These are phyloP conservation scores for Prunus salicina DNA, from an alignment of 306 rosid species.

Conservation along the genomic window DNA sequence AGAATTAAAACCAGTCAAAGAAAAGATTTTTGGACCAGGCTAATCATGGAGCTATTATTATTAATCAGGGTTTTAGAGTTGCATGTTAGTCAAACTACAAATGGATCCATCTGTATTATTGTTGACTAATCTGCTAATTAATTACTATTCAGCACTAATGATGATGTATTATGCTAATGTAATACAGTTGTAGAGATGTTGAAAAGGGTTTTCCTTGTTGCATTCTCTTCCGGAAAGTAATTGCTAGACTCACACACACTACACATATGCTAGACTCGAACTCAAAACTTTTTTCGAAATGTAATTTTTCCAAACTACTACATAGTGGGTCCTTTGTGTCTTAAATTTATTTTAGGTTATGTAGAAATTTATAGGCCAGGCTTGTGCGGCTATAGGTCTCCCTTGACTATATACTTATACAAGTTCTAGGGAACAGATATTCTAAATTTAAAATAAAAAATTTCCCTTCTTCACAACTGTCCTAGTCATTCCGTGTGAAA, in stretches of 20 bases:
- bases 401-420: neutral
- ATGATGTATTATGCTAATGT: neutral
- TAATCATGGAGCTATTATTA: constrained; percentile 36
- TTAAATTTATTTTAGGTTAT: neutral
- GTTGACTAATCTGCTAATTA: neutral
- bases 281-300: fast-evolving
- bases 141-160: neutral
- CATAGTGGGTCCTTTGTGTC: no score
- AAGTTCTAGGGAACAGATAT: neutral
- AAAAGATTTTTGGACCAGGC: constrained; percentile 38
- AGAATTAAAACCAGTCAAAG: constrained; percentile 37
- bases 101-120: neutral
- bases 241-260: no score
- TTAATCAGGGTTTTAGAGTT: constrained; percentile 9
- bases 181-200: constrained; percentile 2
- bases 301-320: no score
- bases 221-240: no score
- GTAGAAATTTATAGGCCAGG: no score
- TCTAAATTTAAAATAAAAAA: neutral
- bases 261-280: no score
- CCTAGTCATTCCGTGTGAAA: no score
- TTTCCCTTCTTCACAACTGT: neutral
- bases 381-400: neutral
- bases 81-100: constrained; percentile 41
- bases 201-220: no score